Percentiles rank a stretch among this genome's conserved stretches.
phyloP scores from a whole-genome alignment of 306 rosid species.

The Vigna radiata region DNA sequence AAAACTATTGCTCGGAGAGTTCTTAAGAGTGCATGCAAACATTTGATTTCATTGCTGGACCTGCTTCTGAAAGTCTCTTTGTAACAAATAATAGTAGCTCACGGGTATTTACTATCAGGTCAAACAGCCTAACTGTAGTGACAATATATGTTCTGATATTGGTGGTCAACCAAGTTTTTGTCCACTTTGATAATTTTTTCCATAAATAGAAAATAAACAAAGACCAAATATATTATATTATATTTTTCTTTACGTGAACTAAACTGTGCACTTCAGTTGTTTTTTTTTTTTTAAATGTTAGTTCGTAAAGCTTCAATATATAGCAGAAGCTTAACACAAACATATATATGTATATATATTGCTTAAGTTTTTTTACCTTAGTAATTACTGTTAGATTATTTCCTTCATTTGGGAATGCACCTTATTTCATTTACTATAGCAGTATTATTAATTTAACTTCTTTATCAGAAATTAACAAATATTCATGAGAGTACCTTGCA shows the following conservation, averaged over 20 bases:
- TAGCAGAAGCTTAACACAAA: neutral
- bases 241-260: no score
- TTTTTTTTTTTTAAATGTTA: no score
- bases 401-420: no score
- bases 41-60: constrained; percentile 5
- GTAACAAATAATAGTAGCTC: neutral
- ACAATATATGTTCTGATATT: neutral
- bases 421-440: no score
- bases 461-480: no score
- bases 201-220: neutral
- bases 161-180: neutral
- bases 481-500: no score
- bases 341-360: no score
- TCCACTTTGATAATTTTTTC: neutral
- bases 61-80: neutral
- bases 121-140: neutral
- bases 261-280: neutral
- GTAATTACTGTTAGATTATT: no score
- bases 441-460: no score
- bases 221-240: no score
- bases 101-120: neutral
- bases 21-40: constrained; percentile 15
- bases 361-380: no score
- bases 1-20: neutral
- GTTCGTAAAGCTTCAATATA: no score